Base-by-base conservation (phyloP, 148 eudicot species). In the Camellia granthamiana region DNA sequence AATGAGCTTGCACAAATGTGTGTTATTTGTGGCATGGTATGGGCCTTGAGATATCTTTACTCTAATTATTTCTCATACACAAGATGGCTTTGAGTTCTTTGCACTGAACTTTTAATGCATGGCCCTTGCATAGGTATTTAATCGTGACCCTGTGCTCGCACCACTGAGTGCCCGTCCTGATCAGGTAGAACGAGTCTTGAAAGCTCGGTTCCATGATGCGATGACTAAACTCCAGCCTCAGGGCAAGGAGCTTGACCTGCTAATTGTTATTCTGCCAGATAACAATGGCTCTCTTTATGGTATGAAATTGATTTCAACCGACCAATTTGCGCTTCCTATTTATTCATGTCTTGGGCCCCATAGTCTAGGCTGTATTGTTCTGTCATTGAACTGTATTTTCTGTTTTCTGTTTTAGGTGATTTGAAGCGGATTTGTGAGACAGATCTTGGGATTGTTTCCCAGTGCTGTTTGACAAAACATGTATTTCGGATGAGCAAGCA, bases 201-300 rank as follows among this genome's bases (percentile, higher is more conserved):
- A 86, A 75, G 72, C 86, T 74, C 88, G 90, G 30, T 91, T 82
- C 78, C 88, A 86, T 83, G 94, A 91, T 59, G 92, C 93, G 12
- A 86, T 86, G 86, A 81, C 87, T 51, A 90, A 84, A 85, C 81
- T 91, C 72, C 89, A 76, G 78, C 82, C 84, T 12, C 81, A 76
- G 62, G 78, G 78, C 16, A 91, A 83, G 84, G 92, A 93, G 76
- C 89, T 93, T 62, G 93, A 93, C 67, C 68, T 93, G 75, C 90
- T 93, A 21, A 85, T 93, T 69, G 91, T 89, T 75, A 88, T 93
- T 84, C 90, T 93, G 43, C 97, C 97, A 3, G 97, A 93, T 87
- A 91, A 88, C 65, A 93, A 93, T 80, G 97, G 97, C 54, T 88
- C 97, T 69, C 90, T 92, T n/a, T 93, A 93, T 88, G 97, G 97